Conservation (phyloP, 2,329 filamentous ascomycete genomes). For the Colletotrichum melonis region DNA sequence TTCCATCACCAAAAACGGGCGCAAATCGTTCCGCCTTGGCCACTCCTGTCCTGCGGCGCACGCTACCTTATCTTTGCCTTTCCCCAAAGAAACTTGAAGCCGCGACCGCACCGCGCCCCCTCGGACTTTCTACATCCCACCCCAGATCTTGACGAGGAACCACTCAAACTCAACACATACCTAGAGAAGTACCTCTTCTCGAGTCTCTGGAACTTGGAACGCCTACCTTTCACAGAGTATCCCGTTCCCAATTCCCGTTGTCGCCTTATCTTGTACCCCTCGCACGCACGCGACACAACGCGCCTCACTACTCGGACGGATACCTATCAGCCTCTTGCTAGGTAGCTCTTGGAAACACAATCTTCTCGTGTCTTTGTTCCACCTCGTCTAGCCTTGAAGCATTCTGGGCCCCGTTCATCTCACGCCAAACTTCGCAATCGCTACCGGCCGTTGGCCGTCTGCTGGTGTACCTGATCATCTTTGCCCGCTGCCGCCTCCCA, state of each 20-base stretch:
- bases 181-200: no score
- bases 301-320: background rate
- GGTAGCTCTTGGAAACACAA: slow-evolving; percentile 8
- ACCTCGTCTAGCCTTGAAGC: slow-evolving; percentile 11
- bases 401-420: slow-evolving; percentile 2
- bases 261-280: slow-evolving; percentile 26
- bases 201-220: no score
- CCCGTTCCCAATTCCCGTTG: slow-evolving; percentile 14
- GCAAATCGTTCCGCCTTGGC: slow-evolving; percentile 33
- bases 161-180: background rate
- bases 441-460: slow-evolving; percentile 12
- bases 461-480: slow-evolving; percentile 2
- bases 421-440: slow-evolving; percentile 31
- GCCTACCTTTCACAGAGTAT: background rate
- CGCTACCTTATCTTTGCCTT: slow-evolving; percentile 28
- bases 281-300: slow-evolving; percentile 12
- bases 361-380: slow-evolving; percentile 18
- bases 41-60: slow-evolving; percentile 31
- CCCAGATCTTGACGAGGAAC: slow-evolving; percentile 11
- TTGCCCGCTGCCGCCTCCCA: background rate
- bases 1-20: slow-evolving; percentile 36
- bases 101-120: background rate
- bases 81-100: slow-evolving; percentile 2
- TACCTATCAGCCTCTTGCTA: background rate
- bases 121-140: slow-evolving; percentile 23